Evolutionary conservation across 148 eudicot species (phyloP).

Genomic region (Rhododendron vialii): DNA sequence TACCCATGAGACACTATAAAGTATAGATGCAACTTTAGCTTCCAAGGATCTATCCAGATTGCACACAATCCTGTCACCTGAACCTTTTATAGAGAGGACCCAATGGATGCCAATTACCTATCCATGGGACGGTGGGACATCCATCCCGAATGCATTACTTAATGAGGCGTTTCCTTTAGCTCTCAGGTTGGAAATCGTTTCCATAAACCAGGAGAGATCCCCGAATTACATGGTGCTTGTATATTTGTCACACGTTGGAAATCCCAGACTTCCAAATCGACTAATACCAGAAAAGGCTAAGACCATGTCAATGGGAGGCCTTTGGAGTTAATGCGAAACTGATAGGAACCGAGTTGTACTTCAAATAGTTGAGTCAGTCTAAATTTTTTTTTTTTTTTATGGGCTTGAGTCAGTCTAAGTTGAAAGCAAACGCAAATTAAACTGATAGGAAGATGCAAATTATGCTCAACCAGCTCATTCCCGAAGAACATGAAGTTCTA

Average conservation of each 20-base stretch:
- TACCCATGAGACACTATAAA: background rate
- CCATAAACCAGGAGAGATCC: background rate
- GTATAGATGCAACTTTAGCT: background rate
- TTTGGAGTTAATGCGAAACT: background rate
- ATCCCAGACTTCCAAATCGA: background rate
- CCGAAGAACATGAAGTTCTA: no score
- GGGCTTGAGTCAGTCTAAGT: background rate
- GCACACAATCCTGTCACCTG: background rate
- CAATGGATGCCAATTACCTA: no score
- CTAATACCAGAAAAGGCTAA: background rate
- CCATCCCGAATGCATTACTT: background rate
- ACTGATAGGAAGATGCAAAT: background rate
- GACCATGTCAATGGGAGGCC: background rate
- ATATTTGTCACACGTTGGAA: background rate
- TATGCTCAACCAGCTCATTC: background rate
- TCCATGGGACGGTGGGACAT: background rate
- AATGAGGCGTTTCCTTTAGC: no score
- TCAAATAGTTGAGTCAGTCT: no score
- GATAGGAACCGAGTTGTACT: background rate
- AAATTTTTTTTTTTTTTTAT: no score
- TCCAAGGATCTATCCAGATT: background rate
- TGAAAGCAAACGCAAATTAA: background rate
- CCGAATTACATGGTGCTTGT: background rate
- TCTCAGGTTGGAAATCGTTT: no score
- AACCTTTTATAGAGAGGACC: no score